These are phyloP conservation scores for Wickerhamomyces xylosicus DNA, from an alignment of 805 yeast species.

Conservation along the genomic window DNA sequence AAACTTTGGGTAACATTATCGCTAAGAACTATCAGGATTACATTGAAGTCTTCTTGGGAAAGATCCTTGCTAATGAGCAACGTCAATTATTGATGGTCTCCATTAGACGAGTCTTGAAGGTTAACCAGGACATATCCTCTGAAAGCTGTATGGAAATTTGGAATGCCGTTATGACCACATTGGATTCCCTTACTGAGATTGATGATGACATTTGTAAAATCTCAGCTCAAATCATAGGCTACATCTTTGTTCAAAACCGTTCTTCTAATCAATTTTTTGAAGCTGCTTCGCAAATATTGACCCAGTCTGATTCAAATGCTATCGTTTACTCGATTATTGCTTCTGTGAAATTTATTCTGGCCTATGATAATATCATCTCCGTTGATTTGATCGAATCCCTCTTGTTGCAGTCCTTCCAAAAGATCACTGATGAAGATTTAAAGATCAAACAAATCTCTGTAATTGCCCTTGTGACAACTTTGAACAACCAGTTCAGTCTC, in stretches of 20 bases:
- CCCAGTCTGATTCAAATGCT: slow-evolving; percentile 12
- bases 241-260: slow-evolving; percentile 20
- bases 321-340: slow-evolving; percentile 21
- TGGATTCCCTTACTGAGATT: slow-evolving; percentile 8
- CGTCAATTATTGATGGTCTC: slow-evolving; percentile 21
- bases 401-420: slow-evolving; percentile 13
- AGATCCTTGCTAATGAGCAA: slow-evolving; percentile 16
- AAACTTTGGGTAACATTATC: slow-evolving; percentile 40
- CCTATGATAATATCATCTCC: slow-evolving; percentile 19
- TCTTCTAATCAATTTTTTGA: slow-evolving; percentile 21
- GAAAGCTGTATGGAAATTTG: slow-evolving; percentile 19
- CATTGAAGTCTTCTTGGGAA: slow-evolving; percentile 27
- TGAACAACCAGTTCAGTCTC: slow-evolving; percentile 42
- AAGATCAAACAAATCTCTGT: slow-evolving; percentile 52
- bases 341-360: slow-evolving; percentile 26
- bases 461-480: slow-evolving; percentile 45
- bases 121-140: slow-evolving; percentile 11
- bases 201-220: slow-evolving; percentile 16
- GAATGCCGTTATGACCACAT: slow-evolving; percentile 14
- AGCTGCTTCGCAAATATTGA: slow-evolving; percentile 13
- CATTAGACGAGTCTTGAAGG: slow-evolving; percentile 20
- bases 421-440: slow-evolving; percentile 29
- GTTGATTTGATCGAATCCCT: slow-evolving; percentile 15
- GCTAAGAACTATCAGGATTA: slow-evolving; percentile 27
- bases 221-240: slow-evolving; percentile 16